These are phyloP conservation scores for Epichloe coenophiala DNA, from an alignment of 2,329 filamentous ascomycete genomes.

Conservation along the genomic window DNA sequence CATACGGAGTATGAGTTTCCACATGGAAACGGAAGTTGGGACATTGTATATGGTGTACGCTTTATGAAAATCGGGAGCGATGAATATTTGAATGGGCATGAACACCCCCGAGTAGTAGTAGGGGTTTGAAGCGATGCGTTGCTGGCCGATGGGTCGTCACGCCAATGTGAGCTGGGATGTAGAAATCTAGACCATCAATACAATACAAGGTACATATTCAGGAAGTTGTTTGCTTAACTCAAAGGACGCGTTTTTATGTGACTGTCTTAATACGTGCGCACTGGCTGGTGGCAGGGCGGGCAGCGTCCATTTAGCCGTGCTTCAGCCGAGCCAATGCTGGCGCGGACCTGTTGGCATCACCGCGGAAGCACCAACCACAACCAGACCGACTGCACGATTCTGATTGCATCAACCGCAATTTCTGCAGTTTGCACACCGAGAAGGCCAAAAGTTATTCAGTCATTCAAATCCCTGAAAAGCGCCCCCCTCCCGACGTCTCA, in stretches of 20 bases:
- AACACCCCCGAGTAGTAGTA: no score
- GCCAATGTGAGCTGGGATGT: no score
- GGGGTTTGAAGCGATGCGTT: no score
- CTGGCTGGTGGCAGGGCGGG: no score
- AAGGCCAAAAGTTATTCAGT: neutral
- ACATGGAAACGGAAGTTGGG: no score
- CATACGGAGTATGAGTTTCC: neutral
- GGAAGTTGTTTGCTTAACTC: no score
- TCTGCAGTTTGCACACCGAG: neutral
- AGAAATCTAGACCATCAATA: no score
- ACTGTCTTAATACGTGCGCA: no score
- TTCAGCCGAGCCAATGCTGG: constrained; percentile 10
- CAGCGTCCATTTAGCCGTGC: constrained; percentile 10
- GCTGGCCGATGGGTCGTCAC: no score
- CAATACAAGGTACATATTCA: no score
- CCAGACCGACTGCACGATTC: neutral
- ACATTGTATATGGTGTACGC: neutral
- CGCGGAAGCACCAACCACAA: neutral
- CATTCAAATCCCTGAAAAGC: no score
- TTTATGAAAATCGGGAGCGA: neutral
- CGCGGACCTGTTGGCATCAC: neutral
- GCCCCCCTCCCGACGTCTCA: neutral
- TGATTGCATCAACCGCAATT: neutral
- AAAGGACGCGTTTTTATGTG: no score
- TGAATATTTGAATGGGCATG: neutral